Percentiles rank a stretch among this genome's conserved stretches.
These are phyloP conservation scores for Verticillium tricorpus DNA, from an alignment of 2,329 filamentous ascomycete species.

Conservation along the genomic window DNA sequence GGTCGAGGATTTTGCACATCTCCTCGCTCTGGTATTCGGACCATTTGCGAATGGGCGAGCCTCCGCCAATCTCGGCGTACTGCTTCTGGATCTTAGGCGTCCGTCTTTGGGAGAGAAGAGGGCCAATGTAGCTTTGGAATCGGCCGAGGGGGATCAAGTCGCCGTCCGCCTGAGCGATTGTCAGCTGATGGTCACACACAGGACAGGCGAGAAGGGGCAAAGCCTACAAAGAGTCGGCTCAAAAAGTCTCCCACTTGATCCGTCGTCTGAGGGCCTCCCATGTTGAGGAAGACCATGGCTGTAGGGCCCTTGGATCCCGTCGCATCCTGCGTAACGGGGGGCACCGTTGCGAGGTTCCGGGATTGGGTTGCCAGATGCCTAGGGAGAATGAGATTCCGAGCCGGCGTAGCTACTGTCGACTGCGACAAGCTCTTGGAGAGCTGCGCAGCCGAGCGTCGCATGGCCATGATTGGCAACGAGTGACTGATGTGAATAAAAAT, in stretches of 20 bases:
- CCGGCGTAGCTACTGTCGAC: slow-evolving; percentile 8
- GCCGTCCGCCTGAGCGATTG: slow-evolving; percentile 66
- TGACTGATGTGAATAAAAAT: not conserved
- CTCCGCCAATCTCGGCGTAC: slow-evolving; percentile 90
- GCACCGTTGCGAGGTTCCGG: slow-evolving; percentile 56
- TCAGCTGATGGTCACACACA: not conserved
- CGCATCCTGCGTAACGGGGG: slow-evolving; percentile 76
- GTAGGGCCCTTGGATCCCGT: slow-evolving; percentile 74
- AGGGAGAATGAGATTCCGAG: slow-evolving; percentile 18
- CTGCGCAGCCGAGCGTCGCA: slow-evolving; percentile 32
- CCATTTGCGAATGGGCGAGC: slow-evolving; percentile 98
- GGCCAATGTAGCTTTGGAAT: slow-evolving; percentile 85
- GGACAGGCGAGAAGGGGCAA: slow-evolving; percentile 3
- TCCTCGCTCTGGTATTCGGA: slow-evolving; percentile 89
- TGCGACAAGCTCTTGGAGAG: slow-evolving; percentile 26
- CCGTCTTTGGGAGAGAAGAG: slow-evolving; percentile 76
- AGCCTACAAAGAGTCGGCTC: slow-evolving; percentile 81
- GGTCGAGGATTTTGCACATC: slow-evolving; percentile 97
- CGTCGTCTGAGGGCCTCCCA: slow-evolving; percentile 89
- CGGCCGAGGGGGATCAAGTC: slow-evolving; percentile 95
- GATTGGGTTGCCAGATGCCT: slow-evolving; percentile 31
- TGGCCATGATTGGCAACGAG: slow-evolving; percentile 26
- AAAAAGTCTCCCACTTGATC: slow-evolving; percentile 87
- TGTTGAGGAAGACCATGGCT: slow-evolving; percentile 98
- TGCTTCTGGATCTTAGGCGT: slow-evolving; percentile 97